Base-by-base conservation (phyloP, 257 asterid genomes). In the Solanum commersonii region DNA sequence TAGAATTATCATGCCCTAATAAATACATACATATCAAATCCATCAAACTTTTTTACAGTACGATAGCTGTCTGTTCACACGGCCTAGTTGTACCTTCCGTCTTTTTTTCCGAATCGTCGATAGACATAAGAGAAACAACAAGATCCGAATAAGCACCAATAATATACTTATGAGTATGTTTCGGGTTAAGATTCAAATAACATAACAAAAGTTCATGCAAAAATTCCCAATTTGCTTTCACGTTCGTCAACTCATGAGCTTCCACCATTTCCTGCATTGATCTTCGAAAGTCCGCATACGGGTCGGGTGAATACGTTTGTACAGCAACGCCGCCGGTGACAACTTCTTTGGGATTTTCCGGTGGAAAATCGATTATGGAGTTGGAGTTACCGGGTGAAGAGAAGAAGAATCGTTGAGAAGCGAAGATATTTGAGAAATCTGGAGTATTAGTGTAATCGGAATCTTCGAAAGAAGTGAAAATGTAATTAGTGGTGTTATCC, bases 261-360 rank as follows among this genome's bases (percentile, higher is more conserved):
- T 94, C 97, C 40, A 94, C 94, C 99, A 96, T 96, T 88, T 96
- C 99, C 63, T 93, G 87, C 98, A 96, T 95, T 27, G 99, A 96
- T 72, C 89, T 83, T 29, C 94, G 73, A 88, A 96, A 96, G 68
- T 96, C 98, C 5, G 90, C 56, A 59, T 87, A 94, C 0, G 98
- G 98, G 91, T 96, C 94, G 60, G 98, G 95, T 4, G 98, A 94
- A 78, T 88, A 89, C 7, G 94, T 95, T 76, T 90, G 92, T 18
- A 96, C 89, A 1, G 98, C 98, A 1, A 95, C 92, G 31, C 98
- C 93, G 65, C 94, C 98, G 14, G 71, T 67, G 4, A 95, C 91
- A 34, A 86, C 89, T 11, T 65, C 89, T 11, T 65, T 52, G 7
- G 79, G 8, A 2, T 70, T 87, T 84, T 16, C 87, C 25, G 56